Evolutionary conservation across 345 rosid genomes (phyloP).

Genomic region (Eucalyptus coolabah): DNA sequence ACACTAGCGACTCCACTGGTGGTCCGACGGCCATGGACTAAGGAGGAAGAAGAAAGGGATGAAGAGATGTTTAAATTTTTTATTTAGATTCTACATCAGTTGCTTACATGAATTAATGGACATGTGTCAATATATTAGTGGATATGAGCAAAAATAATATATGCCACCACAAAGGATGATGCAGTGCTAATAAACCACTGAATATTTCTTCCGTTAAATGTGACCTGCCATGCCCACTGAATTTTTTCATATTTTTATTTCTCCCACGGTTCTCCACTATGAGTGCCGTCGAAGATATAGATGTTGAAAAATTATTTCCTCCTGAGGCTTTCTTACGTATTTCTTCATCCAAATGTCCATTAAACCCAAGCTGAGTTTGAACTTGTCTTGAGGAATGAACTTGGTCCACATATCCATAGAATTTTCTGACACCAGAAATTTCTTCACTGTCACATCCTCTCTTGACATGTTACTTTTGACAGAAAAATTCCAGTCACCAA

Average conservation of each 20-base stretch:
- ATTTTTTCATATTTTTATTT: rapidly evolving
- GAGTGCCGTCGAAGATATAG: too few species aligned
- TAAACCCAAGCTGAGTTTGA: neutral
- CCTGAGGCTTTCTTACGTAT: too few species aligned
- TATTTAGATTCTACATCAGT: neutral
- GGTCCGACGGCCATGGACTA: neutral
- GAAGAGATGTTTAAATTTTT: neutral
- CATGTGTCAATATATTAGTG: neutral
- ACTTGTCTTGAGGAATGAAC: neutral
- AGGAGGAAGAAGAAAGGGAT: neutral
- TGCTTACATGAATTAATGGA: neutral
- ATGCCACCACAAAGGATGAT: neutral
- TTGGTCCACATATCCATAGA: neutral
- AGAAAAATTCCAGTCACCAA: neutral
- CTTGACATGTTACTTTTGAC: too few species aligned
- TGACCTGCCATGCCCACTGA: rapidly evolving
- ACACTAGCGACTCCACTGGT: neutral
- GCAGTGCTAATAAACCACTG: neutral
- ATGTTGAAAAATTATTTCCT: too few species aligned
- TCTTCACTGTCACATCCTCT: neutral
- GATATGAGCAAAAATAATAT: neutral
- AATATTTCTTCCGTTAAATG: neutral
- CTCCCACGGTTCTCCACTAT: rapidly evolving
- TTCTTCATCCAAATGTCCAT: neutral
- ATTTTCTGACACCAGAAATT: too few species aligned